Evolutionary conservation across 169 alveolate species (phyloP).

Genomic region (Eimeria maxima): DNA sequence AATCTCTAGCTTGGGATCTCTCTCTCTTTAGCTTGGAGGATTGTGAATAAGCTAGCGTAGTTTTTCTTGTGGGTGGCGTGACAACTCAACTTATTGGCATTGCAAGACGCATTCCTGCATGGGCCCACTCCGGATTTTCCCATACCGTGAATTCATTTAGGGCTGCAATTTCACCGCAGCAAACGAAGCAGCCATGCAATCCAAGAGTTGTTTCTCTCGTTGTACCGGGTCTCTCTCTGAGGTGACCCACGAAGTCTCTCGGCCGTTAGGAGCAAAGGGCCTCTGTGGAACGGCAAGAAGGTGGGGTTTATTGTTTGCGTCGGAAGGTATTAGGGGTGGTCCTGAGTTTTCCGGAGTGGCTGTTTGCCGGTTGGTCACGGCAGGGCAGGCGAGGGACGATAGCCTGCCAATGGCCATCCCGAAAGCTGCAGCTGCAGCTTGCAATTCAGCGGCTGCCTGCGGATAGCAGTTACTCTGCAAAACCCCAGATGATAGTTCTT

Average conservation of each 20-base stretch:
- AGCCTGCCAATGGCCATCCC: slow-evolving; percentile 56
- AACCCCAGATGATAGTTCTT: background rate
- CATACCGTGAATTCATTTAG: background rate
- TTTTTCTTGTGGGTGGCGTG: background rate
- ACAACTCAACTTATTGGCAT: background rate
- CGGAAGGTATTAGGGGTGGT: background rate
- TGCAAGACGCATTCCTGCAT: background rate
- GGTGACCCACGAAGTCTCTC: background rate
- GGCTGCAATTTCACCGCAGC: slow-evolving; percentile 56
- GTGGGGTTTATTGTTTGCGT: background rate
- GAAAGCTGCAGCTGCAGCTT: slow-evolving; percentile 71
- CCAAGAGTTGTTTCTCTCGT: slow-evolving; percentile 37
- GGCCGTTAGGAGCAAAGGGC: background rate
- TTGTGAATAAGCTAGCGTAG: background rate
- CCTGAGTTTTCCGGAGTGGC: background rate
- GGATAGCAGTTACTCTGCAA: background rate
- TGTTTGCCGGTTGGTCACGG: background rate
- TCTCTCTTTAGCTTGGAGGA: background rate
- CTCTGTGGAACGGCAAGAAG: background rate
- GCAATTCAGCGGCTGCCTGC: slow-evolving; percentile 70
- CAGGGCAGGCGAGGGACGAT: slow-evolving; percentile 24
- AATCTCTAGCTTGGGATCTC: too few relatives aligned
- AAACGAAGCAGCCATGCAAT: slow-evolving; percentile 74
- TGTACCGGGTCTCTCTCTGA: slow-evolving; percentile 2
- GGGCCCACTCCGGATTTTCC: background rate